Evolutionary conservation across 352 stramenopile genomes (phyloP), one percentile per base, ranked within the genome.

Genomic region (Globisporangium acanthophoron): DNA sequence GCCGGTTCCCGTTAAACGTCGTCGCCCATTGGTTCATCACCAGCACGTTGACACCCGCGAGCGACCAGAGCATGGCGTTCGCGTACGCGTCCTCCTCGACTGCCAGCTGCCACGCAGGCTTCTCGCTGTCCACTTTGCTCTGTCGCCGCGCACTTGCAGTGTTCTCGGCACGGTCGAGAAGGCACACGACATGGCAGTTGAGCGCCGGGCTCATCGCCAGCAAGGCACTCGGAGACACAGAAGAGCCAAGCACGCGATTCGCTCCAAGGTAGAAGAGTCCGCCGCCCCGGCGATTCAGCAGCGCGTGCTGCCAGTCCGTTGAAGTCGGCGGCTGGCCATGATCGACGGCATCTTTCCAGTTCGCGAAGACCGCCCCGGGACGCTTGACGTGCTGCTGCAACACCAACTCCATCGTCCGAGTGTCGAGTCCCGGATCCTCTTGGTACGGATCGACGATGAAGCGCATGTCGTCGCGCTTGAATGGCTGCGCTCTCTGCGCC

Each of bases 51-150:
- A 91, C 73, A 1, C 89, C 89, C 16, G 69, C 75, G 3, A 97
- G 68, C 6, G 87, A 91, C 46, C 88, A 79, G 3, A 97, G 74
- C 27, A 90, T 47, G 0, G 81, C 82, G 5, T 76, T 80, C 29
- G 76, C 67, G 54, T 82, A 83, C 35, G 79, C 57, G 50, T 92
- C 80, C 24, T 73, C 64, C 33, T 95, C 89, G 24, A 96, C 45
- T 11, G 72, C 70, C 8, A 82, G 61, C 46, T 92, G 66, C 67
- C 70, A 76, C 1, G 62, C 59, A 0, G 66, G 39, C 59, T 97
- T 96, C 40, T 92, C 71, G 43, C 79, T 96, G 62, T 96, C 83
- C 41, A 83, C 29, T 67, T 96, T 96, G 66, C 82, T 95, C 67
- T 94, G 86, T 21, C 88, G 72, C 16, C 88, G 72, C n/a, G 65